These are phyloP conservation scores for Strobilomyces confusus DNA, from an alignment of 768 basidiomycete genomes.

Conservation along the genomic window DNA sequence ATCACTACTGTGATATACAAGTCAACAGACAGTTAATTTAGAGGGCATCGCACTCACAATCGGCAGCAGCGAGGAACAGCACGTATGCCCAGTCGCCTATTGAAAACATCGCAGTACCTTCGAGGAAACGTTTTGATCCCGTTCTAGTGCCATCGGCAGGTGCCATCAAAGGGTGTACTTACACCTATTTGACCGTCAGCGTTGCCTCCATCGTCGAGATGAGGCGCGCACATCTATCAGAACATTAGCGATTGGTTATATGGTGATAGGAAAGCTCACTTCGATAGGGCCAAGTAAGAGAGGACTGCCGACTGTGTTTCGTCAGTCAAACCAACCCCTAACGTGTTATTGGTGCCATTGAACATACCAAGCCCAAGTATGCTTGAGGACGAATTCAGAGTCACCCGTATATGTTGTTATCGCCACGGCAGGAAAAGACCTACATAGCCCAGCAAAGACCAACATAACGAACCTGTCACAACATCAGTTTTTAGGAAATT, in stretches of 20 bases:
- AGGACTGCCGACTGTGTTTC: no score
- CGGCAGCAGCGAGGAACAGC: constrained; percentile 7
- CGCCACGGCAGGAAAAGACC: neutral
- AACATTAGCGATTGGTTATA: neutral
- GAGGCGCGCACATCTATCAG: neutral
- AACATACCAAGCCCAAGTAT: no score
- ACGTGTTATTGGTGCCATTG: no score
- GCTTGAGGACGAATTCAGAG: neutral
- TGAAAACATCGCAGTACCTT: constrained; percentile 3
- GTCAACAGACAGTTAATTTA: no score
- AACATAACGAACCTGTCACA: neutral
- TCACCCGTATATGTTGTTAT: neutral
- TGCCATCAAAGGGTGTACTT: neutral
- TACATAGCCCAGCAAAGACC: neutral
- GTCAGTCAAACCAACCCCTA: no score
- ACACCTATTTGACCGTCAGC: constrained; percentile 5
- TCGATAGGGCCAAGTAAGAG: no score
- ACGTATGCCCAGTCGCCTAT: neutral
- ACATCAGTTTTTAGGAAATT: no score
- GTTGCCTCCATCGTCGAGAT: neutral
- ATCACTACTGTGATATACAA: constrained; percentile 9
- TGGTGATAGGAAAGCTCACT: no score
- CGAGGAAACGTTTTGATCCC: neutral
- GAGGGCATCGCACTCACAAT: constrained; percentile 2
- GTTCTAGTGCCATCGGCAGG: neutral